Base-by-base conservation (phyloP, 192 early-diverging fungal genomes). In the Backusella parvicylindrica region DNA sequence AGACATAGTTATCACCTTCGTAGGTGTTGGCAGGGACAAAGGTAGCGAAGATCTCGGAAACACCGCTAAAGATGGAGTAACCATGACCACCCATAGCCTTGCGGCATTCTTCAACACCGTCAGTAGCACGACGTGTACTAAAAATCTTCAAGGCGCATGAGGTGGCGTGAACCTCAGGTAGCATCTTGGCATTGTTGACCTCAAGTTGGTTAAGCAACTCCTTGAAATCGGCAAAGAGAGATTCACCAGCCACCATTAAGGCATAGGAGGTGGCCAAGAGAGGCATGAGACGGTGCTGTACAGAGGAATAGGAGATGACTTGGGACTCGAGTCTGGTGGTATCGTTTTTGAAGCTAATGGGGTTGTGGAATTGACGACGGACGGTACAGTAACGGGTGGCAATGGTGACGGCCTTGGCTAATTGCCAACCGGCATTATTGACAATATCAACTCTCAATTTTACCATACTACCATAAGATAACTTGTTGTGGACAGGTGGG, bases 401-500 rank as follows among this genome's bases (percentile, higher is more conserved):
- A 33, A 92, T 85, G 15, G 90, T 91, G 8, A 82, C 84, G 1
- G 91, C 91, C 64, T 87, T 86, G 28, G 84, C 88, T 15, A 93
- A 77, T 32, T 77, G 77, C 75, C 83, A 65, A 23, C 83, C 85
- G 50, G 85, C 88, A 43, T 82, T 83, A 30, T 81, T 82, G 6
- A 94, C 91, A 73, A 96, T 92, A 33, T 84, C 82, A 0, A 91
- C 89, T 68, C 95, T 89, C 36, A 93, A 86, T 35, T 86, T 85
- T 35, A 94, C 89, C 93, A 96, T 93, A 15, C 89, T 91, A 28
- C 93, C 92, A 79, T 93, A 95, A 9, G 90, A 78, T 32, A 96
- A 86, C 86, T 94, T 87, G 70, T 84, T 84, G 76, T 90, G 88
- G 18, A 89, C 83, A 23, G 95, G 93, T 23, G 84, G 86, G 74